phyloP scores from a whole-genome alignment of 768 basidiomycete genomes.

The Pholiota conissans region DNA sequence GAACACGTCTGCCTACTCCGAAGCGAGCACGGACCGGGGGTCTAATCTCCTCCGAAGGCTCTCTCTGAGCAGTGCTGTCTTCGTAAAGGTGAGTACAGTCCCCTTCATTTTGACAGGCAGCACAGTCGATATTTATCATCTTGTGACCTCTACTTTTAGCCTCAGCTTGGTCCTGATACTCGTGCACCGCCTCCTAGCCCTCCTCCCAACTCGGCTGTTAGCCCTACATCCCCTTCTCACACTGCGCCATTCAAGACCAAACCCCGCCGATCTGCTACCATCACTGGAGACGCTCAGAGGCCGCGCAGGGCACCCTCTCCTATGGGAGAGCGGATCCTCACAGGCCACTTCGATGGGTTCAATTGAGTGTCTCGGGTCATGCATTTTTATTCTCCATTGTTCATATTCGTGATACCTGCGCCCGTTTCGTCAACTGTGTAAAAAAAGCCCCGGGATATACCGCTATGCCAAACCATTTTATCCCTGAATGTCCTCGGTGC shows the following conservation, averaged over 20 bases:
- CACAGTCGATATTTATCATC: slow-evolving; percentile 13
- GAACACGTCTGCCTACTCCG: slow-evolving; percentile 39
- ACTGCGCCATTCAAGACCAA: slow-evolving; percentile 30
- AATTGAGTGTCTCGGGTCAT: slow-evolving; percentile 43
- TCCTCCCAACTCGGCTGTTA: slow-evolving; percentile 56
- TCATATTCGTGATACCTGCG: slow-evolving; percentile 39
- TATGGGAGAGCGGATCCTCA: slow-evolving; percentile 89
- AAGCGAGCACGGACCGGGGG: slow-evolving; percentile 61
- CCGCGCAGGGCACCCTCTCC: slow-evolving; percentile 76
- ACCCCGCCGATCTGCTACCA: slow-evolving; percentile 61
- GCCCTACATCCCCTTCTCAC: slow-evolving; percentile 27
- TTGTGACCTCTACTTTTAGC: slow-evolving; percentile 19
- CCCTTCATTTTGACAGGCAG: neutral
- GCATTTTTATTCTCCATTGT: slow-evolving; percentile 15
- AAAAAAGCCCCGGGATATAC: slow-evolving; percentile 6
- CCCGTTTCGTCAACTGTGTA: slow-evolving; percentile 28
- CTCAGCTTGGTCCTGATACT: slow-evolving; percentile 27
- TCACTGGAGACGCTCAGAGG: slow-evolving; percentile 43
- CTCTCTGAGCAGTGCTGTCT: slow-evolving; percentile 59
- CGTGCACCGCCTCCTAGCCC: slow-evolving; percentile 39
- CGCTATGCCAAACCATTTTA: slow-evolving; percentile 1
- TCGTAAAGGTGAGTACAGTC: slow-evolving; percentile 52
- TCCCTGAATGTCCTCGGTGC: neutral
- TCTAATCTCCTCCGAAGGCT: slow-evolving; percentile 73
- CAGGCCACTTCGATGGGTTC: slow-evolving; percentile 91